A percentile compares a stretch with the other conserved stretches of the same genome.
Evolutionary conservation across 305 asterid species (phyloP).

Genomic region (Solanum hybrid): DNA sequence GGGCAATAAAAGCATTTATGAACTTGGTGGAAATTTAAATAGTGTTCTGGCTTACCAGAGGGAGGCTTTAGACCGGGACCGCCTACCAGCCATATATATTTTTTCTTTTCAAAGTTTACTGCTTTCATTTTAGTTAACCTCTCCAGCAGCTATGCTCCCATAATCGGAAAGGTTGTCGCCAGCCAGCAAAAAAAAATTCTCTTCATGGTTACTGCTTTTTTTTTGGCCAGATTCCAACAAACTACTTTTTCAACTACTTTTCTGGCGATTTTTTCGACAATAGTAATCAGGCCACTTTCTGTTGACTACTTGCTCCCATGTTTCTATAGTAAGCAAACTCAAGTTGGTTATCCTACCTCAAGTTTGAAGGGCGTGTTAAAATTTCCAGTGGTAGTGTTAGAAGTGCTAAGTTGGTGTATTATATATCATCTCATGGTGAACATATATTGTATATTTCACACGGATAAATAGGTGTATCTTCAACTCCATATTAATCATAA

Average conservation of each 20-base stretch:
- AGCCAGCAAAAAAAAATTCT: neutral
- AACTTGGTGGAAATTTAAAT: neutral
- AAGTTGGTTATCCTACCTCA: neutral
- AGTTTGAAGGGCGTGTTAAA: neutral
- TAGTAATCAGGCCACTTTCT: neutral
- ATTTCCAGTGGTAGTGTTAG: neutral
- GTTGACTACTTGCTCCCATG: neutral
- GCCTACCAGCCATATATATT: neutral
- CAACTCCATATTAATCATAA: slow-evolving; percentile 1
- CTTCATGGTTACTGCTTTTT: neutral
- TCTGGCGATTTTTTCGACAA: neutral
- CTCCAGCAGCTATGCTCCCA: neutral
- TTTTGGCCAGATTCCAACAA: neutral
- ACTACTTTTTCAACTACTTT: neutral
- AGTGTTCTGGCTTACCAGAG: neutral
- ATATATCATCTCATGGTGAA: neutral
- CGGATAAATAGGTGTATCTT: neutral
- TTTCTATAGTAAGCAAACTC: neutral
- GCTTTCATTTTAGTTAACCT: neutral
- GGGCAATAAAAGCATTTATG: neutral
- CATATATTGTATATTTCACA: neutral
- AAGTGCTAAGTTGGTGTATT: neutral
- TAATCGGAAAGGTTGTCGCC: neutral
- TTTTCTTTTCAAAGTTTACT: neutral
- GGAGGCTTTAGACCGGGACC: neutral